phyloP scores from a whole-genome alignment of 306 rosid species.

The Prunus persica region DNA sequence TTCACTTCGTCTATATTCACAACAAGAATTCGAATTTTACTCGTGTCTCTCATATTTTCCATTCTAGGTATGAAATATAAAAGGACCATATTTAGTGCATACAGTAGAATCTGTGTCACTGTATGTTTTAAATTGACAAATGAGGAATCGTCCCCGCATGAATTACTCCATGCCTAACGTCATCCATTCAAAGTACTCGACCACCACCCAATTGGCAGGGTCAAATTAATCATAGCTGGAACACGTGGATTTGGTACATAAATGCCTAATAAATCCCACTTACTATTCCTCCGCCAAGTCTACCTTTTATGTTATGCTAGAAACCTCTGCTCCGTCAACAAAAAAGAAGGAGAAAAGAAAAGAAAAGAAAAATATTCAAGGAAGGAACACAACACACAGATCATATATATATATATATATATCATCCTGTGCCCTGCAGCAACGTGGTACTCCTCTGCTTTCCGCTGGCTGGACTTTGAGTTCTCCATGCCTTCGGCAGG shows the following conservation, averaged over 20 bases:
- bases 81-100: neutral
- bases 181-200: neutral
- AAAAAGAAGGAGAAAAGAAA: neutral
- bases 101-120: neutral
- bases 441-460: constrained; percentile 39
- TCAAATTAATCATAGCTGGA: neutral
- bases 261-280: neutral
- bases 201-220: neutral
- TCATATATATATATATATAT: neutral
- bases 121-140: neutral
- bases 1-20: neutral
- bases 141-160: neutral
- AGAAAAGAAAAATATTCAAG: neutral
- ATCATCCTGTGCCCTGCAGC: constrained; percentile 12
- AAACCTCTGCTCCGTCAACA: neutral
- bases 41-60: neutral
- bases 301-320: neutral
- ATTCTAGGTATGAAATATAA: neutral
- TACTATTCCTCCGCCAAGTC: neutral
- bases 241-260: constrained; percentile 1
- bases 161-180: neutral
- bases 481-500: constrained; percentile 20
- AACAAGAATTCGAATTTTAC: neutral
- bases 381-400: neutral
- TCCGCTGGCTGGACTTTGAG: constrained; percentile 39